phyloP scores from a whole-genome alignment of 257 asterid genomes.

The Primulina huaijiensis region DNA sequence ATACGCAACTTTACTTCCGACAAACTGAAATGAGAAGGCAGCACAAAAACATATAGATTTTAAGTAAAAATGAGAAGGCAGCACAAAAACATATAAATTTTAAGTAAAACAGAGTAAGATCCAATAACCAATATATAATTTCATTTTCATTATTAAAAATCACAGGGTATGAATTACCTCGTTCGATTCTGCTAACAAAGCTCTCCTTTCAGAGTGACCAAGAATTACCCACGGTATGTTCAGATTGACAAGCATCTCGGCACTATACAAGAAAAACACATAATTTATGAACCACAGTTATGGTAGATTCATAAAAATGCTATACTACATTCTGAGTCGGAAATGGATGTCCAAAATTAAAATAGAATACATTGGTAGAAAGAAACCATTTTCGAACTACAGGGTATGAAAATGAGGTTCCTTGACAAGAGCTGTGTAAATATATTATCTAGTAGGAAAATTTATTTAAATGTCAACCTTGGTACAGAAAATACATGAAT shows the following conservation, averaged over 20 bases:
- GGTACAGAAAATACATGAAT: background rate
- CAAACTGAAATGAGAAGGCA: slow-evolving; percentile 31
- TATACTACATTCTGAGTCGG: background rate
- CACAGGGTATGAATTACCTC: slow-evolving; percentile 27
- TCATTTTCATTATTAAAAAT: background rate
- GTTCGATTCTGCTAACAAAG: slow-evolving; percentile 38
- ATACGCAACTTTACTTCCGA: slow-evolving; percentile 56
- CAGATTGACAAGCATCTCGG: slow-evolving; percentile 44
- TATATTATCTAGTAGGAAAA: background rate
- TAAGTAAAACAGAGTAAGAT: slow-evolving; percentile 1
- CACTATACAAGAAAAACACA: slow-evolving; percentile 26
- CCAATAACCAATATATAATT: background rate
- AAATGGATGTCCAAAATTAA: background rate
- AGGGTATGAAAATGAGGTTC: background rate
- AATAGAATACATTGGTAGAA: background rate
- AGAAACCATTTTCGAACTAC: background rate
- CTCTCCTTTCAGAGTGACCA: slow-evolving; percentile 51
- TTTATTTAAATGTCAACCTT: background rate
- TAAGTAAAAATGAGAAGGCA: background rate
- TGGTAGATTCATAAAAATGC: background rate
- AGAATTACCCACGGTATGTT: slow-evolving; percentile 49
- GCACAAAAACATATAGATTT: background rate
- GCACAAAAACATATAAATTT: background rate
- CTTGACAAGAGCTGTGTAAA: background rate
- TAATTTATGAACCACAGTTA: background rate